These are phyloP conservation scores for Baorangia bicolor DNA, from an alignment of 768 basidiomycete genomes.

Conservation along the genomic window DNA sequence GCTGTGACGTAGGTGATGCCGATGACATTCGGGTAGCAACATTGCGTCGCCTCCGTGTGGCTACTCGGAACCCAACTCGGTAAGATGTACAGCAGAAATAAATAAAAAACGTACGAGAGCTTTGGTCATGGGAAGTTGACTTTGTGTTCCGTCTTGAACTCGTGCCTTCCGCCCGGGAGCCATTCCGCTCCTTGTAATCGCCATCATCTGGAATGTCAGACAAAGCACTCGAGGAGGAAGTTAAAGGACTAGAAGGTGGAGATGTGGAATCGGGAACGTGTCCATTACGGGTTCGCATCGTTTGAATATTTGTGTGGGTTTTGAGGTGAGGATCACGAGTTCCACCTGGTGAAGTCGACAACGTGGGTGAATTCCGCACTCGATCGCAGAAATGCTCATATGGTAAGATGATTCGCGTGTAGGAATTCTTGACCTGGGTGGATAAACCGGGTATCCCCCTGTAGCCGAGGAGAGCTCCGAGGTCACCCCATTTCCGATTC, in stretches of 20 bases:
- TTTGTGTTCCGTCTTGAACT: conserved; percentile 53
- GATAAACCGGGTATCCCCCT: conserved; percentile 79
- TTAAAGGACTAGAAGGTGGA: conserved; percentile 71
- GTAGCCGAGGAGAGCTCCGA: conserved; percentile 83
- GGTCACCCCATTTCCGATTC: conserved; percentile 83
- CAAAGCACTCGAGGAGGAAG: conserved; percentile 73
- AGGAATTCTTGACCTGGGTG: conserved; percentile 87
- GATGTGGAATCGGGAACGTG: conserved; percentile 48
- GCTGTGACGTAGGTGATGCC: conserved; percentile 22
- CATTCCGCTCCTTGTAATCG: conserved; percentile 57
- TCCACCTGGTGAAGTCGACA: conserved; percentile 38
- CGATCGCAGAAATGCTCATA: conserved; percentile 88
- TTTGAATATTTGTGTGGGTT: conserved; percentile 52
- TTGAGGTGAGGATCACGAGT: conserved; percentile 52
- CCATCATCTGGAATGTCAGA: conserved; percentile 81
- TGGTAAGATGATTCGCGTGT: conserved; percentile 89
- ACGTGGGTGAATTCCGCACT: conserved; percentile 61
- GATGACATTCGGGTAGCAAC: conserved; percentile 22
- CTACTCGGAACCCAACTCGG: conserved; percentile 22
- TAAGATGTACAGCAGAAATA: conserved; percentile 5
- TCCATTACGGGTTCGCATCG: conserved; percentile 37
- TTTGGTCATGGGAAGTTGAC: conserved; percentile 52
- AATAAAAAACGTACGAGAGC: conserved; percentile 33
- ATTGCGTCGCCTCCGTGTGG: conserved; percentile 34
- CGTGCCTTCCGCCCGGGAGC: conserved; percentile 37